Percentiles rank a stretch among this genome's conserved stretches.
These are phyloP conservation scores for Paralagenidium karlingii DNA, from an alignment of 352 stramenopile genomes.

Conservation along the genomic window DNA sequence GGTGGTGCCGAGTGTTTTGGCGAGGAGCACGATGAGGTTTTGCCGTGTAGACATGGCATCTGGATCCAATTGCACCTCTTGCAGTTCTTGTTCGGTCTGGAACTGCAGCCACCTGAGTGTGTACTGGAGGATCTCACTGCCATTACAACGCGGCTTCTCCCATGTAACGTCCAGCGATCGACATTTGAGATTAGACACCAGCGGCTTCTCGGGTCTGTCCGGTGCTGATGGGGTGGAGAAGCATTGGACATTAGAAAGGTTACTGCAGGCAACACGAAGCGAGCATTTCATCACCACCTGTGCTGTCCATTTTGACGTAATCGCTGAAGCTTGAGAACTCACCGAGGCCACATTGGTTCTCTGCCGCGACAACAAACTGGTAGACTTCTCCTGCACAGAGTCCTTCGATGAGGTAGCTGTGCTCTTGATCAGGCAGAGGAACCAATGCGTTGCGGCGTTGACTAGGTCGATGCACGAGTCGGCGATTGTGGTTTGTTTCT, in stretches of 20 bases:
- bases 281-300: too few species aligned
- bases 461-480: neutral
- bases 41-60: neutral
- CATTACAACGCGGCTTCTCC: conserved; percentile 46
- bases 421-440: neutral
- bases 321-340: conserved; percentile 51
- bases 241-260: neutral
- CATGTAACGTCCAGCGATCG: conserved; percentile 27
- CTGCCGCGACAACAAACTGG: conserved; percentile 51
- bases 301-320: conserved; percentile 65
- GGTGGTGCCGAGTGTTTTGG: conserved; percentile 33
- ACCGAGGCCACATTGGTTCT: conserved; percentile 48
- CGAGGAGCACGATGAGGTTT: conserved; percentile 16
- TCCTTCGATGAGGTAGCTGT: conserved; percentile 17
- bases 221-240: conserved; percentile 21
- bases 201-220: conserved; percentile 24
- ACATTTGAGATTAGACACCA: conserved; percentile 20
- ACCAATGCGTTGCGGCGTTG: too few species aligned
- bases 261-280: too few species aligned
- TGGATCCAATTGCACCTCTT: neutral
- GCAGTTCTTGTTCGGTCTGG: conserved; percentile 8
- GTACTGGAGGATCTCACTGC: conserved; percentile 62
- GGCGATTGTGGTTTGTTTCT: neutral
- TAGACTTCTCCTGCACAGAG: conserved; percentile 63
- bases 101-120: conserved; percentile 36